A percentile compares a stretch with the other conserved stretches of the same genome.
Evolutionary conservation across 176 grass and related monocot genomes (phyloP).

Genomic region (Paspalum notatum): DNA sequence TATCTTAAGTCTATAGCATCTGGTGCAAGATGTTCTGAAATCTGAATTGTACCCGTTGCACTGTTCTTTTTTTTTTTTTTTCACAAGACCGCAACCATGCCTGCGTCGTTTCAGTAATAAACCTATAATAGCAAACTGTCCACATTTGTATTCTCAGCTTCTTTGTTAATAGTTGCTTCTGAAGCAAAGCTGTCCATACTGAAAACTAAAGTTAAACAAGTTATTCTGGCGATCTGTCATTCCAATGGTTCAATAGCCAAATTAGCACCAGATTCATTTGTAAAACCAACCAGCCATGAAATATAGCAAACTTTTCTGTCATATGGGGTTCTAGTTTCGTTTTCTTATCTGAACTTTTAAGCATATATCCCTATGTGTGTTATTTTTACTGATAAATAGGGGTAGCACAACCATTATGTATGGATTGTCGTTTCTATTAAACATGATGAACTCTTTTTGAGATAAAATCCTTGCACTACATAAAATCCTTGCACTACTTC

Average conservation of each 20-base stretch:
- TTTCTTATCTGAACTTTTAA: conserved; percentile 4
- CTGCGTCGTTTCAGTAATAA: not conserved
- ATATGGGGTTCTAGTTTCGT: not conserved
- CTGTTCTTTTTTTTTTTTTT: not conserved
- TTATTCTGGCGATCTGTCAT: conserved; percentile 18
- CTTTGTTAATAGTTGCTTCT: conserved; percentile 5
- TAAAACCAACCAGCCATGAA: conserved; percentile 3
- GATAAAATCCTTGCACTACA: not conserved
- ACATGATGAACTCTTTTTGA: not conserved
- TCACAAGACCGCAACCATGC: not conserved
- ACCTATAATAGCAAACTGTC: not conserved
- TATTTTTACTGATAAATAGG: not conserved
- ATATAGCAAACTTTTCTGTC: not conserved
- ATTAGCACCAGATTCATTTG: not conserved
- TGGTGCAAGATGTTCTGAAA: conserved; percentile 12
- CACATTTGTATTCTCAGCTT: conserved; percentile 25
- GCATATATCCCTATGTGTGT: not conserved
- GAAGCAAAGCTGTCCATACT: conserved; percentile 12
- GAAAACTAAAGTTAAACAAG: conserved; percentile 21
- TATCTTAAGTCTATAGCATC: not conserved
- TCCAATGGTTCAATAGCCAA: not conserved
- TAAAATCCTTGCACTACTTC: not conserved
- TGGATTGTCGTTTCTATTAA: not conserved
- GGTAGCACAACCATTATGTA: not conserved
- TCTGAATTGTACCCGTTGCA: not conserved